Percentiles rank a stretch among this genome's conserved stretches.
Evolutionary conservation across 495 filamentous ascomycete species (phyloP).

Genomic region (Aspergillus bridgeri): DNA sequence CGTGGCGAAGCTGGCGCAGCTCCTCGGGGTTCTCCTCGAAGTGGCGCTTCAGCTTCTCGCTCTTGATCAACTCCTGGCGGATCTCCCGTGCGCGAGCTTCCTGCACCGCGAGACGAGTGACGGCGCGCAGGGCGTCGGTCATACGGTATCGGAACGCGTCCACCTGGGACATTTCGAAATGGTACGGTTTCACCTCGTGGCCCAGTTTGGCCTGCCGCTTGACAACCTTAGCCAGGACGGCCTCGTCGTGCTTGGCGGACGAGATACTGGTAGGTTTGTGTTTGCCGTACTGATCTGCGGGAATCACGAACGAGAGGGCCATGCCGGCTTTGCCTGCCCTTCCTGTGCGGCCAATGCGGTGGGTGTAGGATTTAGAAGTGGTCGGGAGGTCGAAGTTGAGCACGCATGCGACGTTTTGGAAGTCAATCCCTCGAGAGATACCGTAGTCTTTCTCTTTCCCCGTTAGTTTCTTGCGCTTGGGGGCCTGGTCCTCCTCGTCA

Average conservation of each 20-base stretch:
- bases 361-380: constrained; percentile 86
- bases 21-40: constrained; percentile 97
- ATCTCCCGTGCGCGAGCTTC: constrained; percentile 88
- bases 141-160: constrained; percentile 94
- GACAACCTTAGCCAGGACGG: constrained; percentile 68
- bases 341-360: constrained; percentile 92
- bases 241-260: constrained; percentile 76
- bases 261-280: constrained; percentile 79
- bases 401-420: constrained; percentile 89
- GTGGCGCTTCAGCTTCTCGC: constrained; percentile 88
- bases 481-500: constrained; percentile 34
- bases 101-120: constrained; percentile 78
- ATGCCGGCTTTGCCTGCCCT: constrained; percentile 87
- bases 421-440: constrained; percentile 91
- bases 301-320: constrained; percentile 91
- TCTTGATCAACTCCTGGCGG: constrained; percentile 82
- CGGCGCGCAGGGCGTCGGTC: constrained; percentile 78
- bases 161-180: constrained; percentile 91
- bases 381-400: constrained; percentile 95
- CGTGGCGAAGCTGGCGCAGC: constrained; percentile 81
- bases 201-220: constrained; percentile 68
- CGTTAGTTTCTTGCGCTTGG: constrained; percentile 60
- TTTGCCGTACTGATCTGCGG: constrained; percentile 73
- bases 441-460: constrained; percentile 81
- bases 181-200: constrained; percentile 79